These are phyloP conservation scores for Taxillus chinensis DNA, from an alignment of 164 flowering plant species.

Conservation along the genomic window DNA sequence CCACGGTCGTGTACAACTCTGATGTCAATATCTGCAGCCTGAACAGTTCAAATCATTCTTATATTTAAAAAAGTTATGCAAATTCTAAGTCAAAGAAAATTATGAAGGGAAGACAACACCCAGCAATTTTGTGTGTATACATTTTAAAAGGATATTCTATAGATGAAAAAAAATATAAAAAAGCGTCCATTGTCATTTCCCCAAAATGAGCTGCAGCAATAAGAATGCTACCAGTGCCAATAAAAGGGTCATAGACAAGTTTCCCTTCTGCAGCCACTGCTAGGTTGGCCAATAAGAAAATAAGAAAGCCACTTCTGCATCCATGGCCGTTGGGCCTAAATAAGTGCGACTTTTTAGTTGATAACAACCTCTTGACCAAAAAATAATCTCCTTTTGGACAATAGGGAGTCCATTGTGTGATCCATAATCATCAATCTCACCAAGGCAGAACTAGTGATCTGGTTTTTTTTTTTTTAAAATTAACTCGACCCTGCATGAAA, in stretches of 20 bases:
- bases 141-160: no score
- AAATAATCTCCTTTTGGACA: conserved; percentile 55
- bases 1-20: conserved; percentile 98
- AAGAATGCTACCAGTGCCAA: conserved; percentile 97
- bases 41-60: conserved; percentile 22
- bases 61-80: neutral
- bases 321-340: conserved; percentile 99
- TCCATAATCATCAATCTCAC: conserved; percentile 83
- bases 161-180: neutral
- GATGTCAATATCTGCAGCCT: conserved; percentile 99
- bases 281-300: conserved; percentile 97
- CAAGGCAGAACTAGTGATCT: conserved; percentile 74
- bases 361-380: conserved; percentile 92
- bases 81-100: neutral
- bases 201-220: conserved; percentile 94
- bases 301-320: conserved; percentile 96
- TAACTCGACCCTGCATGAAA: conserved; percentile 69
- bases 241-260: conserved; percentile 91
- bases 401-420: conserved; percentile 85
- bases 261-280: conserved; percentile 70
- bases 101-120: no score
- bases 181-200: conserved; percentile 83
- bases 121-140: no score
- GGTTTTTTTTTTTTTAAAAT: conserved; percentile 48
- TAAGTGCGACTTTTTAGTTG: conserved; percentile 83